Percentiles rank a stretch among this genome's conserved stretches.
Conservation (phyloP, 2,329 filamentous ascomycete species). For the Cucurbitaria berberidis region DNA sequence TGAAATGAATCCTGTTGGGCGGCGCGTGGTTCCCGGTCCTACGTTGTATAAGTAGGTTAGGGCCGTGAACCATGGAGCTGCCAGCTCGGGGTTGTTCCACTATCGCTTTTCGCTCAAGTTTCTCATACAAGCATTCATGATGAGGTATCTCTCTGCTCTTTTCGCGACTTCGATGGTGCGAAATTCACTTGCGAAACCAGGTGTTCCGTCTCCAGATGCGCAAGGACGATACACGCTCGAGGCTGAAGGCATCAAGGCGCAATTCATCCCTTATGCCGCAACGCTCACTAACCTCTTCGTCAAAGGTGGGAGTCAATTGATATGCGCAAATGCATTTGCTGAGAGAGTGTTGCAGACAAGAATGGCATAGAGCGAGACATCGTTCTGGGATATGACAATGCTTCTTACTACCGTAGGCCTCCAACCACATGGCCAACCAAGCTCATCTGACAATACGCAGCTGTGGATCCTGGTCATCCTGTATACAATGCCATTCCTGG, state of each 20-base stretch:
- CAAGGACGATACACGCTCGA: conserved; percentile 39
- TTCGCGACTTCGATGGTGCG: conserved; percentile 25
- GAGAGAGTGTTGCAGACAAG: conserved; percentile 28
- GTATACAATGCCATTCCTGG: conserved; percentile 46
- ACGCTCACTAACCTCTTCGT: conserved; percentile 45
- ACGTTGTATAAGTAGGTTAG: conserved; percentile 13
- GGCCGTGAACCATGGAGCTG: conserved; percentile 2
- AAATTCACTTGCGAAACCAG: conserved; percentile 14
- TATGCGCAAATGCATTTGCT: conserved; percentile 1
- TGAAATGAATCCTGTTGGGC: conserved; percentile 8
- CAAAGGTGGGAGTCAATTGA: conserved; percentile 24
- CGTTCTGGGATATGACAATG: conserved; percentile 44
- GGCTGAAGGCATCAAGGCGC: conserved; percentile 40
- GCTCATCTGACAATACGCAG: conserved; percentile 22
- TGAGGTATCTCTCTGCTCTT: conserved; percentile 29
- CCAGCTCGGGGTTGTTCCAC: conserved; percentile 6
- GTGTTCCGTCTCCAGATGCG: conserved; percentile 28
- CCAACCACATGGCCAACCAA: background rate
- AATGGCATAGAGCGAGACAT: conserved; percentile 40
- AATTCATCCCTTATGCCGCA: conserved; percentile 45
- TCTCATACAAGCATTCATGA: conserved; percentile 4
- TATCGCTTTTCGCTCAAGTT: conserved; percentile 4
- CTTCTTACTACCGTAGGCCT: conserved; percentile 42
- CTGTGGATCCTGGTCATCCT: conserved; percentile 43
- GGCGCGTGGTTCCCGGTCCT: background rate